phyloP scores from a whole-genome alignment of 495 filamentous ascomycete species.

The Coniosporium apollinis region DNA sequence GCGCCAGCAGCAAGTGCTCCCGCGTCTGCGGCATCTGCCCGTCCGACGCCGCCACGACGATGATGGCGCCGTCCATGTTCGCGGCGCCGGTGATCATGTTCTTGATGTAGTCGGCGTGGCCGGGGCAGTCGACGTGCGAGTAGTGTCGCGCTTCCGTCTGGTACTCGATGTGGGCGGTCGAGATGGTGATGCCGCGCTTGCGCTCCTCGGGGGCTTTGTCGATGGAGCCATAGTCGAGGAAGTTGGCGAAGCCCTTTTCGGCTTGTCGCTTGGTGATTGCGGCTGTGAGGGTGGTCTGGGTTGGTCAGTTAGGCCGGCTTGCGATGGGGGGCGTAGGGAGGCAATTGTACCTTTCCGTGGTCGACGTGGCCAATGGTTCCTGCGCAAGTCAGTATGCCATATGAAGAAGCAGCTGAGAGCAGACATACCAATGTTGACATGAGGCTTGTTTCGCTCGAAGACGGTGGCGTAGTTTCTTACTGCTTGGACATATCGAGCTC shows the following conservation, averaged over 20 bases:
- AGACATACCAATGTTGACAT: constrained; percentile 82
- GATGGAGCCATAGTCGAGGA: constrained; percentile 92
- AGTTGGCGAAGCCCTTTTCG: constrained; percentile 79
- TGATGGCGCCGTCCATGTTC: constrained; percentile 95
- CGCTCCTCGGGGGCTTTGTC: constrained; percentile 98
- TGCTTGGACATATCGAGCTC: constrained; percentile 48
- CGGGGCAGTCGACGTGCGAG: constrained; percentile 98
- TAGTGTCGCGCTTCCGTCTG: constrained; percentile 83
- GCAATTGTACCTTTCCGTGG: constrained; percentile 72
- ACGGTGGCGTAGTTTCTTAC: constrained; percentile 49
- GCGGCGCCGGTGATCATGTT: constrained; percentile 99
- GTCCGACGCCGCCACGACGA: constrained; percentile 95
- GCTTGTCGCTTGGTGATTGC: constrained; percentile 96
- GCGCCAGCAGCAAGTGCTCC: constrained; percentile 93
- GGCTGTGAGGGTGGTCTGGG: constrained; percentile 85
- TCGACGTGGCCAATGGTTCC: constrained; percentile 98
- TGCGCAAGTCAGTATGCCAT: constrained; percentile 15
- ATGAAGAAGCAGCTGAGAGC: neutral
- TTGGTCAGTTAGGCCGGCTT: constrained; percentile 4
- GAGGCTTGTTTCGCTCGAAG: constrained; percentile 85
- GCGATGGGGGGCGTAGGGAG: neutral
- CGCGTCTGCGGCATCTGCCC: constrained; percentile 99
- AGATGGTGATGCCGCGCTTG: constrained; percentile 99
- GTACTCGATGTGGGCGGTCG: constrained; percentile 96
- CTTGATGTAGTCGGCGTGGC: constrained; percentile 99